Conservation (phyloP, 1,284 basidiomycete genomes). For the Cryptococcus jaspeensis region DNA sequence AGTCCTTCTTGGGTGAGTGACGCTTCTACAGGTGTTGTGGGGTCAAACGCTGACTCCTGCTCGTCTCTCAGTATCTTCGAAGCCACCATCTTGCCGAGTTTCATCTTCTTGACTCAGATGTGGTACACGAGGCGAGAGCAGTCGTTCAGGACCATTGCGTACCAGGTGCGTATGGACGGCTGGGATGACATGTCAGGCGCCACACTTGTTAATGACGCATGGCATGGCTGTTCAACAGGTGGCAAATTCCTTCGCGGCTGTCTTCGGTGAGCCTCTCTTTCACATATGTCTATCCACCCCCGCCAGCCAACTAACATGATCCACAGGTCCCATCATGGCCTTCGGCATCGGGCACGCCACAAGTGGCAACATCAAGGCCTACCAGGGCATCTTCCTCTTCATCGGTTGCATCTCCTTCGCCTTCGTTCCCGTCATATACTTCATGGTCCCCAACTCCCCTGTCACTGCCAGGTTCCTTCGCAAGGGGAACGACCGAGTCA, state of each 20-base stretch:
- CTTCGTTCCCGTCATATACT: constrained; percentile 55
- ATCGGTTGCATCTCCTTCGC: constrained; percentile 55
- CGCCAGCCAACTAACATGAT: too few relatives aligned
- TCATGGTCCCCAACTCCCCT: constrained; percentile 45
- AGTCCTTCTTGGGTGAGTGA: constrained; percentile 4
- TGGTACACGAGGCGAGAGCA: constrained; percentile 44
- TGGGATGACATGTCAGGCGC: too few relatives aligned
- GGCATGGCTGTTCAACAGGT: too few relatives aligned
- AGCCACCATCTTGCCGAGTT: constrained; percentile 23
- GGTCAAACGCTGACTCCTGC: too few relatives aligned
- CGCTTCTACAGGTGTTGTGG: too few relatives aligned
- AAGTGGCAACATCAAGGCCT: constrained; percentile 23
- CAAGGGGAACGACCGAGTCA: constrained; percentile 42
- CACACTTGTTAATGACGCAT: too few relatives aligned
- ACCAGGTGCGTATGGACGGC: constrained; percentile 3
- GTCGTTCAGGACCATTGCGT: constrained; percentile 46
- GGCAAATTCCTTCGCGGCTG: constrained; percentile 42
- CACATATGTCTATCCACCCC: too few relatives aligned
- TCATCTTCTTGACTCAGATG: constrained; percentile 34
- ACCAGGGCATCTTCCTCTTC: constrained; percentile 57
- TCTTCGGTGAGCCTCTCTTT: too few relatives aligned
- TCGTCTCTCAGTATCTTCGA: constrained; percentile 20
- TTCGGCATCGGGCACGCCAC: constrained; percentile 40
- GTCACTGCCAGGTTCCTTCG: constrained; percentile 45
- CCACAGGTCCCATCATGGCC: constrained; percentile 39